Evolutionary conservation across 805 yeast genomes (phyloP).

Genomic region (Kuraishia ogatae): DNA sequence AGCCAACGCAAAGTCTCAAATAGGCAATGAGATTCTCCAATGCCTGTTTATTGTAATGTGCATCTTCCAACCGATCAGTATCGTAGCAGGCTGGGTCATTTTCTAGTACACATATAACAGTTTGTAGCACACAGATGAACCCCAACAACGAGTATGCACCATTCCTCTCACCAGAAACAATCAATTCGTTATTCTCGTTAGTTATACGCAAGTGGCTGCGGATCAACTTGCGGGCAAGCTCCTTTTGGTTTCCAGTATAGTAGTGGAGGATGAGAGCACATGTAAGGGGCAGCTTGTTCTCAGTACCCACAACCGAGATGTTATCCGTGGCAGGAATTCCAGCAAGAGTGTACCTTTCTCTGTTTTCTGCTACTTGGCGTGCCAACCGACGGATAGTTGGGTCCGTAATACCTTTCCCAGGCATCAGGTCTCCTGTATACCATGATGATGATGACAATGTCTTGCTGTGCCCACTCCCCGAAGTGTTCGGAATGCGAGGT

Average conservation of each 20-base stretch:
- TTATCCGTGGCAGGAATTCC: not conserved
- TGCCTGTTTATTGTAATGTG: conserved; percentile 6
- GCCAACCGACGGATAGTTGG: not conserved
- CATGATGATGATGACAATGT: not conserved
- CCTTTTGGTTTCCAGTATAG: conserved; percentile 11
- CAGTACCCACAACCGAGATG: conserved; percentile 14
- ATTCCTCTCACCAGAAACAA: conserved; percentile 1
- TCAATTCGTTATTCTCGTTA: not conserved
- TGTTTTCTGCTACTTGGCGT: not conserved
- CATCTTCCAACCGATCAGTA: conserved; percentile 1
- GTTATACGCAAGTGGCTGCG: conserved; percentile 13
- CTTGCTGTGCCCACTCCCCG: not conserved
- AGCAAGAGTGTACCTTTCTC: not conserved
- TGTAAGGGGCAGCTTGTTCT: conserved; percentile 19
- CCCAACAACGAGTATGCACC: conserved; percentile 19
- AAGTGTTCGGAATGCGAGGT: not conserved
- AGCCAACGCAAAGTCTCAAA: conserved; percentile 16
- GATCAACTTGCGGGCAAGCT: conserved; percentile 15
- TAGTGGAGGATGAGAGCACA: conserved; percentile 21
- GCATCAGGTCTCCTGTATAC: not conserved
- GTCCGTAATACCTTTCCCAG: not conserved
- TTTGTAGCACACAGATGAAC: conserved; percentile 17
- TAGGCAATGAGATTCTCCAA: conserved; percentile 15
- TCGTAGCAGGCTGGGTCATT: conserved; percentile 7
- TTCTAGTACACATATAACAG: conserved; percentile 12